Evolutionary conservation across 2,329 filamentous ascomycete species (phyloP).

Genomic region (Fusarium sp.): DNA sequence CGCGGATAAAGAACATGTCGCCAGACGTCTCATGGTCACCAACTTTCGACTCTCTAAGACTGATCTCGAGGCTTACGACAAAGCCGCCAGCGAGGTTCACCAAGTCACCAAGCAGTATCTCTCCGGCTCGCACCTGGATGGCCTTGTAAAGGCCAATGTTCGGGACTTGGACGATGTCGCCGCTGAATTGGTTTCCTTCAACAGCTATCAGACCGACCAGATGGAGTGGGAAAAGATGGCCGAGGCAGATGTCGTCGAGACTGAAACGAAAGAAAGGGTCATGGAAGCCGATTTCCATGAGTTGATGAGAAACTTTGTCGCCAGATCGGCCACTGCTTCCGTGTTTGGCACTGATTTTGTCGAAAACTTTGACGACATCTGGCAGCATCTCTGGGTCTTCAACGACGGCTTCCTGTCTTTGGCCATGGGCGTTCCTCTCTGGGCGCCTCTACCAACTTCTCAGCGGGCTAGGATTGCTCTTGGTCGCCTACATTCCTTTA

Average conservation of each 20-base stretch:
- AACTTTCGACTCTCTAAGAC: slow-evolving; percentile 50
- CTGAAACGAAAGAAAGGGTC: slow-evolving; percentile 37
- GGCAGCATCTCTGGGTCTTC: slow-evolving; percentile 53
- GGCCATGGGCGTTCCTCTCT: slow-evolving; percentile 47
- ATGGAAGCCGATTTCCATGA: slow-evolving; percentile 51
- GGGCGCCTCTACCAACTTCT: slow-evolving; percentile 49
- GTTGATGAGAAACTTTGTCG: slow-evolving; percentile 52
- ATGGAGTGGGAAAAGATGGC: slow-evolving; percentile 54
- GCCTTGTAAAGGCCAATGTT: slow-evolving; percentile 34
- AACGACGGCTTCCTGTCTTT: slow-evolving; percentile 50
- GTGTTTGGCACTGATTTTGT: slow-evolving; percentile 57
- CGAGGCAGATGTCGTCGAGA: slow-evolving; percentile 47
- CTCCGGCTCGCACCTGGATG: slow-evolving; percentile 40
- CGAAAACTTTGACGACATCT: slow-evolving; percentile 55
- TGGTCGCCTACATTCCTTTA: slow-evolving; percentile 42
- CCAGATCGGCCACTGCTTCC: slow-evolving; percentile 49
- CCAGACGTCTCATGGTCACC: slow-evolving; percentile 44
- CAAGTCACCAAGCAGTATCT: slow-evolving; percentile 44
- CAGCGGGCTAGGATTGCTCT: slow-evolving; percentile 49
- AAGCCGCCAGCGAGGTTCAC: slow-evolving; percentile 44
- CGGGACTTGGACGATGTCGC: slow-evolving; percentile 45
- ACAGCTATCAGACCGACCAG: slow-evolving; percentile 52
- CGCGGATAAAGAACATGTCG: slow-evolving; percentile 43
- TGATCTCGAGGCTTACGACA: slow-evolving; percentile 48
- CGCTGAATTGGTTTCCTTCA: slow-evolving; percentile 54